Conservation (phyloP, 352 stramenopile species). For the Phytophthora citrophthora region DNA sequence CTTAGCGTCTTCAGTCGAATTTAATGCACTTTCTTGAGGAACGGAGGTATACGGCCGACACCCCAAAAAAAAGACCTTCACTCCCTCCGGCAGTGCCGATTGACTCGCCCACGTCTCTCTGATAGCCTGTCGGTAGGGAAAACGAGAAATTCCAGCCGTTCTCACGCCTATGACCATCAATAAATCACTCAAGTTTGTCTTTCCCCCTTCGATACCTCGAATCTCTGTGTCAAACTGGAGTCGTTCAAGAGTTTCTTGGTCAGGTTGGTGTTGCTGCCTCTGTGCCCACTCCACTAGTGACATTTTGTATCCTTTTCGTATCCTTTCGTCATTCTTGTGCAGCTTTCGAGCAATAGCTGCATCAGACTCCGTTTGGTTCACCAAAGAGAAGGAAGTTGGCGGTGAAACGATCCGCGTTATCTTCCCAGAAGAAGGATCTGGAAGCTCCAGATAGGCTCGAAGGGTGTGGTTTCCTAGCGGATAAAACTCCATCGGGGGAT, state of each 20-base stretch:
- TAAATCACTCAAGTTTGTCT: background rate
- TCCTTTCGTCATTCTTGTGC: background rate
- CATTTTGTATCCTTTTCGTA: background rate
- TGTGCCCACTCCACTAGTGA: background rate
- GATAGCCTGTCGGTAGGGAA: constrained; percentile 33
- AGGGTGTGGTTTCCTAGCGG: no score
- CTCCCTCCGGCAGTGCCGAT: background rate
- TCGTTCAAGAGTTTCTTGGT: background rate
- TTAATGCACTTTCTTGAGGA: background rate
- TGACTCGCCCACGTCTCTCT: constrained; percentile 40
- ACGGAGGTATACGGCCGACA: background rate
- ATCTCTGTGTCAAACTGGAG: no score
- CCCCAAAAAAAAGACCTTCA: constrained; percentile 17
- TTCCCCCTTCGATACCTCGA: no score
- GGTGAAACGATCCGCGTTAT: no score
- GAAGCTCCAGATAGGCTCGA: no score
- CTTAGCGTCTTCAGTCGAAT: background rate
- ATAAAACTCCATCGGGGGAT: no score
- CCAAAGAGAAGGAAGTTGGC: no score
- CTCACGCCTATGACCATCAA: constrained; percentile 51
- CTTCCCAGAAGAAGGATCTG: no score
- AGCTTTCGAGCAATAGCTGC: no score
- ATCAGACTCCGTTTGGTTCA: no score
- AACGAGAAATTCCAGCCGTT: constrained; percentile 34
- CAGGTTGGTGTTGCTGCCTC: background rate